These are phyloP conservation scores for Quercus alba DNA, from an alignment of 306 rosid genomes.

Conservation along the genomic window DNA sequence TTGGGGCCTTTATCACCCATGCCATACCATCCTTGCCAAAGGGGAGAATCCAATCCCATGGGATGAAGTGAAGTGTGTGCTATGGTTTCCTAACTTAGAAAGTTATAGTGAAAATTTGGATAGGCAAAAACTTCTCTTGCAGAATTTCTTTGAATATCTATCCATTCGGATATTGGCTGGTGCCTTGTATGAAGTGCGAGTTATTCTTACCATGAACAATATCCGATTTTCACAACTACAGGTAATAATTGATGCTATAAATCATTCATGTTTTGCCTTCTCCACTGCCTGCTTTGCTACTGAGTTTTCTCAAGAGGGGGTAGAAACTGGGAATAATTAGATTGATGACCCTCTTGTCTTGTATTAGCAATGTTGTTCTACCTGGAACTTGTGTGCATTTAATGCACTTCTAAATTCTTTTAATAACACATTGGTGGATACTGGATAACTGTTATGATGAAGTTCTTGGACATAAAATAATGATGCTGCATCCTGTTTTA, in stretches of 20 bases:
- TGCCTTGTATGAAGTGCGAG: conserved; percentile 42
- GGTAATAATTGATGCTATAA: conserved; percentile 38
- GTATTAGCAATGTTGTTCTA: background rate
- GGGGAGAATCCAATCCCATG: conserved; percentile 59
- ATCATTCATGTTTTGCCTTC: background rate
- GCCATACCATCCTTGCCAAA: conserved; percentile 60
- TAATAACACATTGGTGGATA: background rate
- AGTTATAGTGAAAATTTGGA: conserved; percentile 44
- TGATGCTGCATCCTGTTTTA: background rate
- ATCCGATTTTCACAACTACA: conserved; percentile 75
- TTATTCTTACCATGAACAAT: conserved; percentile 74
- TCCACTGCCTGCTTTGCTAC: background rate
- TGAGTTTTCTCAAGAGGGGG: background rate
- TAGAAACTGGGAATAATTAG: background rate
- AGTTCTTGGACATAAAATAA: background rate
- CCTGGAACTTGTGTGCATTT: background rate
- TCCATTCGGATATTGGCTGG: conserved; percentile 66
- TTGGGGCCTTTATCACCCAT: conserved; percentile 69
- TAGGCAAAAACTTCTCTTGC: conserved; percentile 38
- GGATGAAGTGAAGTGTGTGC: conserved; percentile 51
- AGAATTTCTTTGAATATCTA: conserved; percentile 59
- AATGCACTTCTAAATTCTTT: background rate
- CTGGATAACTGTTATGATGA: background rate
- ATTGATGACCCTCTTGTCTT: background rate
- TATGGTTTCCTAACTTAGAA: conserved; percentile 76